Evolutionary conservation across 2,329 filamentous ascomycete species (phyloP).

Genomic region (Reticulascus tulasneorum): DNA sequence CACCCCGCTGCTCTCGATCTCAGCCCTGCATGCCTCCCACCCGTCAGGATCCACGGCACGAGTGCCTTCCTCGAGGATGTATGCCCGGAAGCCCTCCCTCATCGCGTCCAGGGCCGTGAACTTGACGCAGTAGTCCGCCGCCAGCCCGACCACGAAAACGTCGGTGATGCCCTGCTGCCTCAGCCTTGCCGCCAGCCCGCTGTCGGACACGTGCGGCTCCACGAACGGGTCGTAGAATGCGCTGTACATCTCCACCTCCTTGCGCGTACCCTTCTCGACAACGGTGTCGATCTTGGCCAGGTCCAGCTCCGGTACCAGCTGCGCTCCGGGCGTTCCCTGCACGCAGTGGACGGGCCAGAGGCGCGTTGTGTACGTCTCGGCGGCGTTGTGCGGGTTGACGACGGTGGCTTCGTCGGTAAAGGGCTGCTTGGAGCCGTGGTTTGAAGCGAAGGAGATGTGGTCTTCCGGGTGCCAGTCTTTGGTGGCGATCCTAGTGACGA

Average conservation of each 20-base stretch:
- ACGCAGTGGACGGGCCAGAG: constrained; percentile 94
- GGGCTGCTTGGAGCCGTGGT: constrained; percentile 65
- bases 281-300: constrained; percentile 54
- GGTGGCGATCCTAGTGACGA: constrained; percentile 75
- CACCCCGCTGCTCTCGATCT: constrained; percentile 58
- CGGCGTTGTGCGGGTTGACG: constrained; percentile 59
- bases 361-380: constrained; percentile 60
- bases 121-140: constrained; percentile 86
- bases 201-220: constrained; percentile 55
- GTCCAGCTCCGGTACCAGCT: constrained; percentile 70
- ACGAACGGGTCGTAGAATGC: constrained; percentile 81
- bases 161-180: constrained; percentile 60
- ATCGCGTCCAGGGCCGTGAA: constrained; percentile 74
- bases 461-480: constrained; percentile 82
- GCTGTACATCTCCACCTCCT: constrained; percentile 86
- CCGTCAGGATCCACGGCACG: constrained; percentile 61
- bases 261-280: constrained; percentile 74
- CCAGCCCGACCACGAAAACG: constrained; percentile 82
- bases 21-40: constrained; percentile 53
- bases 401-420: constrained; percentile 65
- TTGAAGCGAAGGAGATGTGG: constrained; percentile 86
- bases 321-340: constrained; percentile 66
- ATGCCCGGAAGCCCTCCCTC: constrained; percentile 71
- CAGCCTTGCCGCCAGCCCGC: constrained; percentile 59
- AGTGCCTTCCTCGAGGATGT: constrained; percentile 74